phyloP scores from a whole-genome alignment of 2,329 filamentous ascomycete genomes.

The Pseudogymnoascus sp. region DNA sequence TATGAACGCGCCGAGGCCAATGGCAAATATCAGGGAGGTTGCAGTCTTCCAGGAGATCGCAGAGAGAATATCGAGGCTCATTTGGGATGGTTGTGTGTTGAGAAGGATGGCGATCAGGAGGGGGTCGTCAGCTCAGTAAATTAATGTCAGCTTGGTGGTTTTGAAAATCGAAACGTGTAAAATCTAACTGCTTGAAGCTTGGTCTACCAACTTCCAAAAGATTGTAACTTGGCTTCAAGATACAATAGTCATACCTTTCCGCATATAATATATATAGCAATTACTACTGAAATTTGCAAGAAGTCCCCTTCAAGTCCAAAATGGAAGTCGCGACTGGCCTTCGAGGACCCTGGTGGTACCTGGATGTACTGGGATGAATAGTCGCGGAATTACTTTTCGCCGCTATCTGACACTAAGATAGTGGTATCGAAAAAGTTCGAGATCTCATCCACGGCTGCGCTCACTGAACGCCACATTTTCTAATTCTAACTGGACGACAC shows the following conservation, averaged over 20 bases:
- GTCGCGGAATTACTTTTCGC: background rate
- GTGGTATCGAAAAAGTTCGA: conserved; percentile 11
- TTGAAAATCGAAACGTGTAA: background rate
- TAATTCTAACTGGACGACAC: background rate
- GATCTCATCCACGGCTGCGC: conserved; percentile 5
- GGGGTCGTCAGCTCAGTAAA: background rate
- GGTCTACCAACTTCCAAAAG: background rate
- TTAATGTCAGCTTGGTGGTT: background rate
- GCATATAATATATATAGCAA: background rate
- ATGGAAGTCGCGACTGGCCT: background rate
- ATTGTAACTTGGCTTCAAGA: background rate
- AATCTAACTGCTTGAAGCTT: background rate
- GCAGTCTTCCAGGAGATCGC: conserved; percentile 2
- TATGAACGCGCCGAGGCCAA: conserved; percentile 11
- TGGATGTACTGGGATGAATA: background rate
- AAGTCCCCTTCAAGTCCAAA: background rate
- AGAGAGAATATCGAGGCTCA: background rate
- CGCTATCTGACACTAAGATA: conserved; percentile 12
- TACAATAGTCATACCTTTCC: background rate
- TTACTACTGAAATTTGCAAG: background rate
- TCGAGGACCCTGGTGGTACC: background rate
- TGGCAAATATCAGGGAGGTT: background rate
- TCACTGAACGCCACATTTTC: conserved; percentile 7
- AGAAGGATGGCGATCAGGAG: background rate
- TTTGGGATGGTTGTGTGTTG: conserved; percentile 2